Base-by-base conservation (phyloP, 768 basidiomycete species). In the Suillus subaureus region DNA sequence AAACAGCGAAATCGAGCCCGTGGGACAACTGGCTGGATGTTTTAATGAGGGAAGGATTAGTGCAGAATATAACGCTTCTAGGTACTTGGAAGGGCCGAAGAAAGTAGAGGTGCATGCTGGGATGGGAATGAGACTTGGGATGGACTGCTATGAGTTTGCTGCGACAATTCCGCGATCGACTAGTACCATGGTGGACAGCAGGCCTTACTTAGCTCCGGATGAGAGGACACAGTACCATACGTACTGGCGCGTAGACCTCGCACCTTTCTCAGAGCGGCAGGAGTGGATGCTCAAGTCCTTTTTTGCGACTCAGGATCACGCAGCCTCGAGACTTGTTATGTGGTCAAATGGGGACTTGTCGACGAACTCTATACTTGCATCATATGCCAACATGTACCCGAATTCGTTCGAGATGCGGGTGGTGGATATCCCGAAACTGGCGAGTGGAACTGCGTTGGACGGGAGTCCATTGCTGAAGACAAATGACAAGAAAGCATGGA, bases 71-170 rank as follows among this genome's bases (percentile, higher is more conserved):
- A 90, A 94, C 71, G 75, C 91, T 61, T 87, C 87, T 35, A 76
- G 84, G 55, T 79, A 83, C 35, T 70, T 91, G n/a, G 87, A 89
- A 71, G 88, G 88, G 6, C 85, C 85, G 28, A 87, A 87, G 72
- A 75, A 75, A 66, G 88, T 86, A 40, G 89, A 91, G 67, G 83
- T 97, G 12, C 91, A 96, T 64, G 88, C 94, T 0, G 96, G 96
- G 21, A 81, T 94, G 69, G 81, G 87, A 3, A 82, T 98, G 82
- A 84, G 85, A 61, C 82, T 92, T 67, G 92, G 92, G 43, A 81
- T 93, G 81, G 92, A 95, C 74, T 99, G 97, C 78, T 98, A 96
- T 74, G 89, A 94, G 74, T 96, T 96, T 76, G 92, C 96, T 4
- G 89, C 90, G 16, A 95, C 94, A 18, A 85, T 99, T 28, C 87